Base-by-base conservation (phyloP, 331 rosid genomes). In the Malus hybrid region DNA sequence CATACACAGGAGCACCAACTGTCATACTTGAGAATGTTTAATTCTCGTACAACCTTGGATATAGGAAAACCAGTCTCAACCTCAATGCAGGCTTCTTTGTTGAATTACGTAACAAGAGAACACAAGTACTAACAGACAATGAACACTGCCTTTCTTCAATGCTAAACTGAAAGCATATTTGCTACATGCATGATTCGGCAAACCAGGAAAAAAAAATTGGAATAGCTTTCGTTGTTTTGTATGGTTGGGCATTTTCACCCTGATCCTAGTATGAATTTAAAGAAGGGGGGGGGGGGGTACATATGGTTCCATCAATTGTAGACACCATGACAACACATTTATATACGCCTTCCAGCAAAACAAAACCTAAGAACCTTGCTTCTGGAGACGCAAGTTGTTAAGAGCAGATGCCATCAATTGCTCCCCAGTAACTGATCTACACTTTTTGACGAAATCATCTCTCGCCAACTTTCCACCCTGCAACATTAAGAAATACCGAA, bases 391-490 rank as follows among this genome's bases (percentile, higher is more conserved):
- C 72, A 78, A 76, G 79, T 89, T 87, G 54, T 42, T 84, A 76
- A 84, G 70, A 28, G 80, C 71, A 14, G 86, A 80, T 62, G 70
- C 65, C 67, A 85, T 81, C 84, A 85, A 44, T 66, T 87, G 42
- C 10, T 87, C 91, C 34, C 92, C 90, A 14, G 82, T 83, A 78
- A 84, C 83, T 11, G 65, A 76, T 64, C 86, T 80, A 75, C 87
- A 74, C 69, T 76, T 83, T 52, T 65, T 81, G 42, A 81, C 57
- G 79, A 90, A 82, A 74, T 29, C 56, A 28, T 64, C 79, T 74
- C 70, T 82, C 34, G 75, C 76, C 39, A 86, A n/a, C 65, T 77
- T 79, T 70, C 88, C 77, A 72, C 66, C 88, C 92, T 90, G 86
- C 36, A 80, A 48, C 54, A 78, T 56, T 64, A 15, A 72, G 33